phyloP scores from a whole-genome alignment of 257 asterid species.

The Solanum pimpinellifolium region DNA sequence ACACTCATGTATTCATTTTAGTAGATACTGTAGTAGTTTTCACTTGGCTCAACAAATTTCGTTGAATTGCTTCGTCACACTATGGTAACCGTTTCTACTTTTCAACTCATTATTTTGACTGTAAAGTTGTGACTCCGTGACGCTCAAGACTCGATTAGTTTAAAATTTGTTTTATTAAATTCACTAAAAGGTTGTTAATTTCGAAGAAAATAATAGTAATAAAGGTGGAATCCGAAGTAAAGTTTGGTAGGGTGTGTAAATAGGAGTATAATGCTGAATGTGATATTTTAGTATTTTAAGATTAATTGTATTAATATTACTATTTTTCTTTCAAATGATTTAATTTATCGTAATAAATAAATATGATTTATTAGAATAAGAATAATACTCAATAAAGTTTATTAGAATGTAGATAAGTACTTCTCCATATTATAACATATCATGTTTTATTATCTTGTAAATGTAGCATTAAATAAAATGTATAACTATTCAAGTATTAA shows the following conservation, averaged over 20 bases:
- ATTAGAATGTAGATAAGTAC: background rate
- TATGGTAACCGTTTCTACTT: too few relatives aligned
- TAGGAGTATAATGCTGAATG: background rate
- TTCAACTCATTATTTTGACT: background rate
- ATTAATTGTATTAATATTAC: too few relatives aligned
- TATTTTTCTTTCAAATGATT: background rate
- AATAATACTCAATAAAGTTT: background rate
- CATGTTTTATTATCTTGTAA: background rate
- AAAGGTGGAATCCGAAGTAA: background rate
- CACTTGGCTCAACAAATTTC: background rate
- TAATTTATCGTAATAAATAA: too few relatives aligned
- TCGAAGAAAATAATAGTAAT: background rate
- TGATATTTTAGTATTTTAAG: background rate
- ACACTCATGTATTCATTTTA: background rate
- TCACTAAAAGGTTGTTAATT: background rate
- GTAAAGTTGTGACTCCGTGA: background rate
- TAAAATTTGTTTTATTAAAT: background rate
- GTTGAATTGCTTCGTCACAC: background rate
- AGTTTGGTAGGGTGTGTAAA: background rate
- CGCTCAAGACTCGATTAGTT: background rate
- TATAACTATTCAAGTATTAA: background rate
- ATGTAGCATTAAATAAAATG: background rate
- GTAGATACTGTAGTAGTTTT: background rate
- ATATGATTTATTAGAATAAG: too few relatives aligned
- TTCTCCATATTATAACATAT: background rate